Conservation (phyloP, 2,329 filamentous ascomycete species). For the Tolypocladium nubicola region DNA sequence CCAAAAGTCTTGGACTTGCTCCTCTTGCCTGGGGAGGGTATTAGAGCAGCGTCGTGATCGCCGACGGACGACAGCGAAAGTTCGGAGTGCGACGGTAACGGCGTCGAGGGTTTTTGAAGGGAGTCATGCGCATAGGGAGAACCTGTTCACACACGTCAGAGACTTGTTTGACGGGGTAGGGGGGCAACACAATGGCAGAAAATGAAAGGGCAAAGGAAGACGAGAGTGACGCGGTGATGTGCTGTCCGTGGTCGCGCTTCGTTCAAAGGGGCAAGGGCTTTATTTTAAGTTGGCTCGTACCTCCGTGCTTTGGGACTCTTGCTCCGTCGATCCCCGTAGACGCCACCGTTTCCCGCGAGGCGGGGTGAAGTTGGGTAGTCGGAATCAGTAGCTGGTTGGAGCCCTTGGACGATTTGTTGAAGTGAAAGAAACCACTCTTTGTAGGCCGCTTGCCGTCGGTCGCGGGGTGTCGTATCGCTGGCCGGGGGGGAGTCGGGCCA, state of each 20-base stretch:
- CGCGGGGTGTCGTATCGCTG: constrained; percentile 12
- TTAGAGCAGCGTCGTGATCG: constrained; percentile 31
- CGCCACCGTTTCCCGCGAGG: constrained; percentile 26
- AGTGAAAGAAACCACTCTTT: constrained; percentile 41
- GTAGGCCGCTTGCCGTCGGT: constrained; percentile 31
- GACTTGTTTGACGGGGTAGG: not conserved
- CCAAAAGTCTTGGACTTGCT: constrained; percentile 45
- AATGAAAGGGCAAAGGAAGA: not conserved
- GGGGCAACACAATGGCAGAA: not conserved
- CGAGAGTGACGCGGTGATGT: not conserved
- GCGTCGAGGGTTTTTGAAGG: constrained; percentile 27
- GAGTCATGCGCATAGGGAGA: constrained; percentile 17
- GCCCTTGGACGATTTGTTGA: constrained; percentile 34
- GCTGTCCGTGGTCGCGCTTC: constrained; percentile 1
- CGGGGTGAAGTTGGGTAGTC: constrained; percentile 19
- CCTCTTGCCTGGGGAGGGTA: constrained; percentile 30
- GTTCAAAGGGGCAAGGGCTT: not conserved
- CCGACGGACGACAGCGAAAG: constrained; percentile 38
- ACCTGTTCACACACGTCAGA: constrained; percentile 13
- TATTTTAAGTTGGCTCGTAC: constrained; percentile 14
- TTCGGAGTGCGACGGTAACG: constrained; percentile 39
- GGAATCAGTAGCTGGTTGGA: constrained; percentile 20
- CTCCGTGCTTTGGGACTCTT: constrained; percentile 17
- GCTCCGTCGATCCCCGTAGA: constrained; percentile 25
- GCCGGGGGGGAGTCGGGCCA: constrained; percentile 11